A percentile compares a stretch with the other conserved stretches of the same genome.
Evolutionary conservation across 2,329 filamentous ascomycete genomes (phyloP).

Genomic region (Alternaria atra): DNA sequence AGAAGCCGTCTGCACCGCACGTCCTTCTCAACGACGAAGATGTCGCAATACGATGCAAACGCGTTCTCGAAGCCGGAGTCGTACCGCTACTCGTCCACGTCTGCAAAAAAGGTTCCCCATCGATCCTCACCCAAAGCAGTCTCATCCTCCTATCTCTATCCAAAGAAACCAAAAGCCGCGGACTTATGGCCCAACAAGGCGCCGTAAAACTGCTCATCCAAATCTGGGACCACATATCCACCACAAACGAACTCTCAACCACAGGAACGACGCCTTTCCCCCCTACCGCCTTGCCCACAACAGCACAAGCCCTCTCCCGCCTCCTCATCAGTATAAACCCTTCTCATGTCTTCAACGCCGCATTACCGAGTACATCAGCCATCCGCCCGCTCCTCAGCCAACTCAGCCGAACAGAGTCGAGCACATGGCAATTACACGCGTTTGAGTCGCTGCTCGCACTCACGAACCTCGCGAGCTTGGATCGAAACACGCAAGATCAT

Average conservation of each 20-base stretch:
- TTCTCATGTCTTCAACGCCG: slow-evolving; percentile 81
- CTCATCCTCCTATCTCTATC: slow-evolving; percentile 82
- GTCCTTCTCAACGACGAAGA: slow-evolving; percentile 78
- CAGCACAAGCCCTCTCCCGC: slow-evolving; percentile 82
- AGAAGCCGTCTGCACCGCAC: slow-evolving; percentile 69
- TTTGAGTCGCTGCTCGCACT: slow-evolving; percentile 93
- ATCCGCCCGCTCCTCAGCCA: slow-evolving; percentile 82
- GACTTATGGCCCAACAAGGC: slow-evolving; percentile 90
- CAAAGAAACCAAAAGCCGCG: slow-evolving; percentile 75
- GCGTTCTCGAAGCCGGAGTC: slow-evolving; percentile 79
- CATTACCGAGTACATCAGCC: slow-evolving; percentile 76
- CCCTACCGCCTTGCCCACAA: slow-evolving; percentile 57
- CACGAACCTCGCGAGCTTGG: slow-evolving; percentile 86
- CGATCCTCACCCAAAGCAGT: slow-evolving; percentile 75
- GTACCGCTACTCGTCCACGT: slow-evolving; percentile 80
- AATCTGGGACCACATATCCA: slow-evolving; percentile 67
- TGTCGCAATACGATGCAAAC: slow-evolving; percentile 77
- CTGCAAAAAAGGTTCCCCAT: slow-evolving; percentile 74
- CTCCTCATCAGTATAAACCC: slow-evolving; percentile 90
- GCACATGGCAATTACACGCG: slow-evolving; percentile 77
- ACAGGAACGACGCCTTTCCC: slow-evolving; percentile 44
- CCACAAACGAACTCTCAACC: slow-evolving; percentile 55
- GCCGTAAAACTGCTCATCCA: slow-evolving; percentile 84
- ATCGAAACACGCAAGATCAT: slow-evolving; percentile 68
- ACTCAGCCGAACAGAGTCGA: slow-evolving; percentile 68